Evolutionary conservation across 2,329 filamentous ascomycete genomes (phyloP).

Genomic region (Cladosporium sp.): DNA sequence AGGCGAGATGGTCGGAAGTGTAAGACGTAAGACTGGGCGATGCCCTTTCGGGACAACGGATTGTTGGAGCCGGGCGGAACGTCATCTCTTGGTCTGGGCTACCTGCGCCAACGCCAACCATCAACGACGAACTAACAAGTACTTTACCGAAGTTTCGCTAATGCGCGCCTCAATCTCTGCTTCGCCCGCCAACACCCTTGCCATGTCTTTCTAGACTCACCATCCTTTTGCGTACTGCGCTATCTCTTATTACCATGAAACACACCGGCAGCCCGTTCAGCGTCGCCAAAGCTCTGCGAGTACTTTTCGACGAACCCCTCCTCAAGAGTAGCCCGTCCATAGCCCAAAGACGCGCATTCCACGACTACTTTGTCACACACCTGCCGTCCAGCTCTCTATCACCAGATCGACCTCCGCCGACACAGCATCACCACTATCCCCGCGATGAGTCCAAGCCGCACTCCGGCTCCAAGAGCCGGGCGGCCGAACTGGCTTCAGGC

Average conservation of each 20-base stretch:
- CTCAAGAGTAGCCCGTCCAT: conserved; percentile 14
- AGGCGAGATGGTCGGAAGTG: background rate
- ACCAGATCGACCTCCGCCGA: conserved; percentile 61
- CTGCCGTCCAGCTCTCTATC: conserved; percentile 90
- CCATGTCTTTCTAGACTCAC: background rate
- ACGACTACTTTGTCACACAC: conserved; percentile 97
- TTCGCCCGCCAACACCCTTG: background rate
- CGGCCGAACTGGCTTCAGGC: conserved; percentile 37
- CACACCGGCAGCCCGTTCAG: conserved; percentile 34
- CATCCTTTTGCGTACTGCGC: background rate
- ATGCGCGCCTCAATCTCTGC: background rate
- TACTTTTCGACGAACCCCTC: conserved; percentile 28
- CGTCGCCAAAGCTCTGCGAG: conserved; percentile 31
- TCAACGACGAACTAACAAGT: background rate
- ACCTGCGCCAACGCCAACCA: background rate
- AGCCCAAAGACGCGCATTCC: conserved; percentile 57
- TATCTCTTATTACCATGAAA: conserved; percentile 24
- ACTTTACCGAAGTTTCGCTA: conserved; percentile 6
- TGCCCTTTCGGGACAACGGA: background rate
- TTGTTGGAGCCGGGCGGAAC: background rate
- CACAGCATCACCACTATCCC: conserved; percentile 80
- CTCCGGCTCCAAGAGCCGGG: conserved; percentile 40
- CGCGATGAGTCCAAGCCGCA: conserved; percentile 82
- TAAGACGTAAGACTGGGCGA: background rate
- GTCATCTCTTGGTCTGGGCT: background rate